These are phyloP conservation scores for Torulaspora pretoriensis DNA, from an alignment of 1,139 yeast species.

Conservation along the genomic window DNA sequence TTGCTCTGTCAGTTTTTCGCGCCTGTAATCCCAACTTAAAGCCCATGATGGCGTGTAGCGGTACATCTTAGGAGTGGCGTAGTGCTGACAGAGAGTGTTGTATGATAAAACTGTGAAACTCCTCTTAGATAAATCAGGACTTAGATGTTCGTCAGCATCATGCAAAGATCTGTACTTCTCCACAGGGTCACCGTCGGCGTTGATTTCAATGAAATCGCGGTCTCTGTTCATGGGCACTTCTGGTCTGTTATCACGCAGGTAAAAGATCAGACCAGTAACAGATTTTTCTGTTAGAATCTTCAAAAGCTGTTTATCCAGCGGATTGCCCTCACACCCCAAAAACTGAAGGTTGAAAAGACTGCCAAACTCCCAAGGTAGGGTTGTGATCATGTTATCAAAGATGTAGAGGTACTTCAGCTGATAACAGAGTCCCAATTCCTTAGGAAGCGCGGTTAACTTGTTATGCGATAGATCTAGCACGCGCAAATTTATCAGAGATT, in stretches of 20 bases:
- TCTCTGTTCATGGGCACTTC: slow-evolving; percentile 60
- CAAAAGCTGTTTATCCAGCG: slow-evolving; percentile 62
- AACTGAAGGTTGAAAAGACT: slow-evolving; percentile 78
- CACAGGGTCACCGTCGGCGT: slow-evolving; percentile 67
- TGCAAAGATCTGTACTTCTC: slow-evolving; percentile 36
- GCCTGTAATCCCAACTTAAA: slow-evolving; percentile 87
- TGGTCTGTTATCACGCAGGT: slow-evolving; percentile 80
- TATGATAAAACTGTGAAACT: slow-evolving; percentile 78
- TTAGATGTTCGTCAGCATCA: slow-evolving; percentile 36
- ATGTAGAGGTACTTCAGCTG: slow-evolving; percentile 77
- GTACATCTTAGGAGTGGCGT: slow-evolving; percentile 88
- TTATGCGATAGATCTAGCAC: slow-evolving; percentile 85
- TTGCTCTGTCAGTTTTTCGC: slow-evolving; percentile 68
- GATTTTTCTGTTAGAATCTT: slow-evolving; percentile 76
- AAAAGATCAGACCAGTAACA: slow-evolving; percentile 73
- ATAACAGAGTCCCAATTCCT: slow-evolving; percentile 77
- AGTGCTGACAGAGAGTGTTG: slow-evolving; percentile 91
- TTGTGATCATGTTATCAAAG: slow-evolving; percentile 77
- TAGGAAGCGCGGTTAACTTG: slow-evolving; percentile 63
- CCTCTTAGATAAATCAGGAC: slow-evolving; percentile 33
- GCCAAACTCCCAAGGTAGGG: slow-evolving; percentile 82
- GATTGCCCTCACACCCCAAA: slow-evolving; percentile 92
- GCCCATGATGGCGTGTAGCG: slow-evolving; percentile 98
- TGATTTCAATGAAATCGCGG: slow-evolving; percentile 77
- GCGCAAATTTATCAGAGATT: slow-evolving; percentile 66